Percentiles rank a stretch among this genome's conserved stretches.
phyloP scores from a whole-genome alignment of 2,329 filamentous ascomycete species.

The Colletotrichum simmondsii region DNA sequence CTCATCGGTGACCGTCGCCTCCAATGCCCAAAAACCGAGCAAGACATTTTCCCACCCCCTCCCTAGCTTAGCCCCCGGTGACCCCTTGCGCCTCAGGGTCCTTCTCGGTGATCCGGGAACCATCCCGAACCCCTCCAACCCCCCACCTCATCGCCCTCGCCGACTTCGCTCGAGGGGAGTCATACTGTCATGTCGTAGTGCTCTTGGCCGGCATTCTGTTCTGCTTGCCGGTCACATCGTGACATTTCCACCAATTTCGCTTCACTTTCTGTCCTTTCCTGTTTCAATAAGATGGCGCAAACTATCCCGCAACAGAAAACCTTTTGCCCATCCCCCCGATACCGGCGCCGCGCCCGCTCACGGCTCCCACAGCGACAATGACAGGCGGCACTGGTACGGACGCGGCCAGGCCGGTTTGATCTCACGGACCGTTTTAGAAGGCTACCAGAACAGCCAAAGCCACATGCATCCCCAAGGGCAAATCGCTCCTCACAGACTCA shows the following conservation, averaged over 20 bases:
- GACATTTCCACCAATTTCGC: neutral
- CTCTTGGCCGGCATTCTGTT: neutral
- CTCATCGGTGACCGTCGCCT: neutral
- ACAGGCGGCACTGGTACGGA: neutral
- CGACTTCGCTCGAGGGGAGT: slow-evolving; percentile 12
- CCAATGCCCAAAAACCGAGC: neutral
- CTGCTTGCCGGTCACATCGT: neutral
- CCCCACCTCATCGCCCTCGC: neutral
- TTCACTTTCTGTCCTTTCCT: neutral
- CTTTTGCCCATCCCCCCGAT: neutral
- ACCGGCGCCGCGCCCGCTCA: neutral
- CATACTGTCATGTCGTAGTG: neutral
- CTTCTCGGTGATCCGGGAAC: slow-evolving; percentile 20
- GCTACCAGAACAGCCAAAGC: neutral
- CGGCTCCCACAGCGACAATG: neutral
- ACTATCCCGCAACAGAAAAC: neutral
- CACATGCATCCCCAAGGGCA: neutral
- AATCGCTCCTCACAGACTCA: neutral
- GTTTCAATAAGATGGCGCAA: neutral
- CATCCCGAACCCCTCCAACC: slow-evolving; percentile 8
- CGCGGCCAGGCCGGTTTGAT: neutral
- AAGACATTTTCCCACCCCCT: neutral
- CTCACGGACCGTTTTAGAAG: slow-evolving; percentile 1
- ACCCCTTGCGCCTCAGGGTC: neutral
- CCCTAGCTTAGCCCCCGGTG: neutral